phyloP scores from a whole-genome alignment of 176 grass and related monocot species.

The Aegilops longissima region DNA sequence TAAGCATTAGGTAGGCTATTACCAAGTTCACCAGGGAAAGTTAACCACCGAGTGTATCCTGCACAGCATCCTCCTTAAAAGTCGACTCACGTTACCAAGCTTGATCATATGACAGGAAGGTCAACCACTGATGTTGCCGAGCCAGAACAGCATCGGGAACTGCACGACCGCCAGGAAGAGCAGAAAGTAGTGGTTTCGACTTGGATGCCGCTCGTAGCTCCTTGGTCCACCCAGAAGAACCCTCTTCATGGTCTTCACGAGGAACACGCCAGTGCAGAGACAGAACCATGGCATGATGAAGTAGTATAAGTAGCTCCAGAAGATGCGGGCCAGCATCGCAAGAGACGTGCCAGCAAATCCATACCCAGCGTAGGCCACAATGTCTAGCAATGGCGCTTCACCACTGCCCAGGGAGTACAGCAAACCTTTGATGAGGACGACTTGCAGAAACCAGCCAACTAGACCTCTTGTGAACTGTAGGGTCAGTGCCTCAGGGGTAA shows the following conservation, averaged over 20 bases:
- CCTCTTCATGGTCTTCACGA: conserved; percentile 84
- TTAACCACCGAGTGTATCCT: not conserved
- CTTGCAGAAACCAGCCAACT: conserved; percentile 81
- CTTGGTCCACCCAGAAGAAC: conserved; percentile 58
- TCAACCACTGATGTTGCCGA: conserved; percentile 29
- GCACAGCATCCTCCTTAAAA: not conserved
- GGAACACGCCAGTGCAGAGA: conserved; percentile 64
- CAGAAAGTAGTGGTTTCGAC: conserved; percentile 70
- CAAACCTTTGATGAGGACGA: conserved; percentile 66
- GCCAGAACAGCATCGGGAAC: conserved; percentile 53
- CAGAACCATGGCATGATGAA: conserved; percentile 79
- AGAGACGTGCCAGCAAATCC: conserved; percentile 69
- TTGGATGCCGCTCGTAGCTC: conserved; percentile 51
- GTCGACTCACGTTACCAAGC: not conserved
- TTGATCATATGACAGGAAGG: not conserved
- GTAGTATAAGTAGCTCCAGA: conserved; percentile 65
- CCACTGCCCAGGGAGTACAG: conserved; percentile 63
- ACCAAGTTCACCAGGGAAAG: not conserved
- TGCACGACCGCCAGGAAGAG: conserved; percentile 67
- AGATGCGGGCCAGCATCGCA: conserved; percentile 58
- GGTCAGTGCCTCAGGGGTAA: conserved; percentile 78
- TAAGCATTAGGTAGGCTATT: not conserved
- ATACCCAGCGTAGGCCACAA: conserved; percentile 79
- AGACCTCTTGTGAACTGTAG: conserved; percentile 77
- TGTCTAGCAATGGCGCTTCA: conserved; percentile 71